Base-by-base conservation (phyloP, 2,329 filamentous ascomycete genomes). In the Paraphoma chrysanthemicola region DNA sequence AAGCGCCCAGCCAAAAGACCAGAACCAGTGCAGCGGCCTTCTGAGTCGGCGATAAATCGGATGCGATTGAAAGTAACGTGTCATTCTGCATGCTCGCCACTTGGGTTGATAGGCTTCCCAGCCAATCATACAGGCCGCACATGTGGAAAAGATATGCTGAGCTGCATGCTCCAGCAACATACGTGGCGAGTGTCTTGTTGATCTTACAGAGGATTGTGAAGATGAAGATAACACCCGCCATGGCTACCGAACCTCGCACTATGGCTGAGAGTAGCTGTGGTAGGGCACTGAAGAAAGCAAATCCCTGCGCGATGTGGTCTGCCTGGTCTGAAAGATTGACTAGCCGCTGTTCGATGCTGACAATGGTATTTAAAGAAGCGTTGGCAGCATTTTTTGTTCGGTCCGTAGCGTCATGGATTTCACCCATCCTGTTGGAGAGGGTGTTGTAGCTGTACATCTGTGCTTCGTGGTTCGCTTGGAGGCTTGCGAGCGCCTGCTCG, bases 231-330 rank as follows among this genome's bases (percentile, higher is more conserved):
- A 46, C 58, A 3, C 64, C 63, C 3, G 44, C n/a, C 0, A 42
- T 59, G 2, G 46, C 58, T 5, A 67, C 12, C 4, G 57, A 18
- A 5, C 56, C 44, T 5, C 52, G 60, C 3, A 65, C 2, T 2
- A 70, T 29, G 6, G 46, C 48, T 9, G 36, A 43, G 3, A 60
- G 42, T 8, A 68, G 49, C 3, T 54, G 51, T 4, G 66, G 61
- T 1, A 69, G 54, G 1, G 57, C 60, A 38, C 57, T 63, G n/a
- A 70, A 51, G 36, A 70, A 68, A 6, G 67, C 63, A 17, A 70
- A 68, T 0, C 64, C 64, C 43, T 61, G 57, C 0, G 59, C 60
- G 6, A 70, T 69, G 8, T 65, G 56, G 30, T 69, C 64, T 0
- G 67, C 60, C 44, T 64, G 67, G 12, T 52, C 60, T 17, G 66